Evolutionary conservation across 1,284 basidiomycete species (phyloP), one percentile per base, ranked within the genome.

Genomic region (Paramarasmius palmivorus): DNA sequence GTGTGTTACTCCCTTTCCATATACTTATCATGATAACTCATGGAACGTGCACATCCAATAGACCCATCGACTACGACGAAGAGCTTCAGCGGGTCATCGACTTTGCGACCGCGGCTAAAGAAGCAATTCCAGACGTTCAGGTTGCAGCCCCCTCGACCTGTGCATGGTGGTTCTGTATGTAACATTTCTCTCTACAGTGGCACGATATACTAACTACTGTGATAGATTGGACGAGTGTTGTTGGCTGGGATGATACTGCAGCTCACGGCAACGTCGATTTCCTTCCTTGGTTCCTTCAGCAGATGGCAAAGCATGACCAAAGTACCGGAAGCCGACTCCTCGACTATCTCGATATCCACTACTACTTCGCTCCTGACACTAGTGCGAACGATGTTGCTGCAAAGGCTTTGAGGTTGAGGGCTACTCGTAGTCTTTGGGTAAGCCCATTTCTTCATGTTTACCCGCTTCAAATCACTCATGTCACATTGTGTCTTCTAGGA

Each of bases 81-180:
- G 78, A 79, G 60, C 65, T 79, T 20, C 55, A 63, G 14, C 72
- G 78, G n/a, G 72, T 81, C 5, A 58, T 79, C 26, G 64, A 67
- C 37, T 74, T 71, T 53, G 66, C 72, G 5, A 69, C 61, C 4
- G 68, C 68, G 9, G 73, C 74, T 6, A 81, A 80, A 65, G 65
- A 67, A 48, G 74, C 71, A 10, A 59, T 78, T 40, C 76, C 77
- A 0, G 61, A 65, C 26, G 74, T 77, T 26, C 56, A 70, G 19
- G 71, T 80, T 37, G 75, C 70, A 2, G 76, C 75, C 12, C 77
- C 77, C 19, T 78, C 76, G 5, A 77, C 76, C 1, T 78, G 76
- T 55, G 70, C 75, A 8, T 80, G 77, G 77, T 80, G 77, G 77
- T 80, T 65, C 68, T 80, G 77, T 78, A 55, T 61, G 76, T 66